Conservation (phyloP, 768 basidiomycete genomes). For the Leucocoprinus leucothites region DNA sequence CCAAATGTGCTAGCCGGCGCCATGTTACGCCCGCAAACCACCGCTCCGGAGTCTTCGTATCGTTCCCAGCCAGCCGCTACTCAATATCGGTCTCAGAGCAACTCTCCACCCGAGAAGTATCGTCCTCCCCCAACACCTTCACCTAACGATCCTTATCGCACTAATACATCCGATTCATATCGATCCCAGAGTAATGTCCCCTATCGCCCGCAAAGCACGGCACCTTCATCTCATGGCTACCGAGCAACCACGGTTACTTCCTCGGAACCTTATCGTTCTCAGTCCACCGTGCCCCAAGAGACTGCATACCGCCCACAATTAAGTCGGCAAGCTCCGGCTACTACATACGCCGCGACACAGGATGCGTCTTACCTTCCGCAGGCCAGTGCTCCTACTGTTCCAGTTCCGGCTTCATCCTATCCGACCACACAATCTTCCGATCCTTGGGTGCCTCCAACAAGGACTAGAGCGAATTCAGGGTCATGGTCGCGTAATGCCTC, state of each 20-base stretch:
- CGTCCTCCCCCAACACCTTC: background rate
- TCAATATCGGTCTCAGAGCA: background rate
- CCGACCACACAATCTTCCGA: background rate
- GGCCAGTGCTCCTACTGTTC: background rate
- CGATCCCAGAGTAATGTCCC: background rate
- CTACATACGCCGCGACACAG: background rate
- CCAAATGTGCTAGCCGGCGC: background rate
- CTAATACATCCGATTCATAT: background rate
- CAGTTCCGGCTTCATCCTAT: background rate
- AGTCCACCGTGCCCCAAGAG: conserved; percentile 10
- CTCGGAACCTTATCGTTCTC: conserved; percentile 7
- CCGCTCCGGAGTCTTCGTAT: background rate
- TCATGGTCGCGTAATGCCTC: conserved; percentile 9
- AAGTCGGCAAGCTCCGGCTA: background rate
- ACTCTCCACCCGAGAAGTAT: background rate
- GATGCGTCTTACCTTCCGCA: conserved; percentile 1
- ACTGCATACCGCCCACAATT: conserved; percentile 5
- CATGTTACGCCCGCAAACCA: background rate
- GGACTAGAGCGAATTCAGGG: conserved; percentile 9
- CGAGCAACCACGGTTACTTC: background rate
- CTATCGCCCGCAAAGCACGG: conserved; percentile 10
- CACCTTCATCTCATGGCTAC: background rate
- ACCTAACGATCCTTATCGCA: background rate
- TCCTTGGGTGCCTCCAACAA: background rate
- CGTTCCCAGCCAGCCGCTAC: background rate